These are phyloP conservation scores for Asterophora lycoperdoides DNA, from an alignment of 768 basidiomycete species.

Conservation along the genomic window DNA sequence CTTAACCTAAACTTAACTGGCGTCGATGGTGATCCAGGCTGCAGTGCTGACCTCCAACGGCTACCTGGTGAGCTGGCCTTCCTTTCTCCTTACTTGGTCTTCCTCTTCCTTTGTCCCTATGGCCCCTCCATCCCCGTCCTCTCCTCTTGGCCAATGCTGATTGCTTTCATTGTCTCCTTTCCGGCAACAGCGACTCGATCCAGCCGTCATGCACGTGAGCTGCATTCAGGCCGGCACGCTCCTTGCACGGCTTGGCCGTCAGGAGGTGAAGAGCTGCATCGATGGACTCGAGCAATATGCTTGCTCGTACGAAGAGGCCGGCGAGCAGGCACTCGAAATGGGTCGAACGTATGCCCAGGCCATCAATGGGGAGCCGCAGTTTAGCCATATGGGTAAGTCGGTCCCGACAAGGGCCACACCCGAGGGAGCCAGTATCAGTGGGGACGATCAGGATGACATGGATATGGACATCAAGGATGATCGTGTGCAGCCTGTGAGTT, in stretches of 20 bases:
- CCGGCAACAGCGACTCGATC: slow-evolving; percentile 59
- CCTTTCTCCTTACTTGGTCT: background rate
- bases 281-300: slow-evolving; percentile 86
- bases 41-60: slow-evolving; percentile 83
- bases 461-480: slow-evolving; percentile 7
- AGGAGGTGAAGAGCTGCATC: slow-evolving; percentile 81
- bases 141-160: background rate
- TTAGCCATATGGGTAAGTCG: slow-evolving; percentile 44
- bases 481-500: slow-evolving; percentile 9
- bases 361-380: slow-evolving; percentile 39
- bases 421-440: slow-evolving; percentile 15
- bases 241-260: slow-evolving; percentile 76
- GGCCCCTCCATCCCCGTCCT: background rate
- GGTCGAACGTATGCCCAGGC: slow-evolving; percentile 43
- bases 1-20: slow-evolving; percentile 3
- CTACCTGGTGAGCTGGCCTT: slow-evolving; percentile 59
- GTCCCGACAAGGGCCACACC: slow-evolving; percentile 30
- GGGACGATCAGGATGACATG: slow-evolving; percentile 17
- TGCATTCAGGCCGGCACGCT: slow-evolving; percentile 81
- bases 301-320: slow-evolving; percentile 82
- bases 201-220: slow-evolving; percentile 85
- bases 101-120: background rate
- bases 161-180: background rate
- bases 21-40: slow-evolving; percentile 38
- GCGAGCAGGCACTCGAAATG: slow-evolving; percentile 72